Evolutionary conservation across 106 monocot genomes (phyloP), one percentile per base, ranked within the genome.

Genomic region (Dioscorea alata): DNA sequence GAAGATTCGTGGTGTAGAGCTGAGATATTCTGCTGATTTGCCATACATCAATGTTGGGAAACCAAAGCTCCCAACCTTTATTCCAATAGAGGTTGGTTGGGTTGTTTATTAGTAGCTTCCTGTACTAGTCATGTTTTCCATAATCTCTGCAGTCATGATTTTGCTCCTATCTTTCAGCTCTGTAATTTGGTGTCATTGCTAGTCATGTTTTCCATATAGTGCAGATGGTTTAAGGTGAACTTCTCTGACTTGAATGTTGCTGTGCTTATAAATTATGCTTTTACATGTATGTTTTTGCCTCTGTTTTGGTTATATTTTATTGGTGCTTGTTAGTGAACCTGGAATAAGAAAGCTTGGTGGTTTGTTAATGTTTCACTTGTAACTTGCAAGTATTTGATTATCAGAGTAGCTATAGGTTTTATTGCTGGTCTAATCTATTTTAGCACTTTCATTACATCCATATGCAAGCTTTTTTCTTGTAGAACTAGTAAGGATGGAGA

Each of bases 71-170:
- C 97, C 97, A 0, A 97, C 92, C 1, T 97, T 76, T 59, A 67
- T 85, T n/a, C 97, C 97, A 16, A 60, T 97, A 6, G 97, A 97
- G 97, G 97, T n/a, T n/a, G n/a, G n/a, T n/a, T n/a, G n/a, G n/a
- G 92, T 24, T 69, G 65, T 33, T 23, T 48, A 33, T 19, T 23
- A 61, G 48, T 17, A 15, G 21, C 7, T 18, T 35, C 34, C 33
- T 69, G 23, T 32, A 9, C 4, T 2, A 19, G 19, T 49, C 22
- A 15, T 62, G 20, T 16, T 50, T 48, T 48, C 20, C 24, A 9
- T 25, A 13, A 16, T 62, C 33, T 18, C 42, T 22, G 14, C 16
- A 62, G 16, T 52, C 33, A 63, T 74, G 53, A 31, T 73, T 22
- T 53, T 65, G 61, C 16, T 71, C 66, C 21, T 59, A 61, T 67